Base-by-base conservation (phyloP, 2,329 filamentous ascomycete genomes). In the Monascus ruber region DNA sequence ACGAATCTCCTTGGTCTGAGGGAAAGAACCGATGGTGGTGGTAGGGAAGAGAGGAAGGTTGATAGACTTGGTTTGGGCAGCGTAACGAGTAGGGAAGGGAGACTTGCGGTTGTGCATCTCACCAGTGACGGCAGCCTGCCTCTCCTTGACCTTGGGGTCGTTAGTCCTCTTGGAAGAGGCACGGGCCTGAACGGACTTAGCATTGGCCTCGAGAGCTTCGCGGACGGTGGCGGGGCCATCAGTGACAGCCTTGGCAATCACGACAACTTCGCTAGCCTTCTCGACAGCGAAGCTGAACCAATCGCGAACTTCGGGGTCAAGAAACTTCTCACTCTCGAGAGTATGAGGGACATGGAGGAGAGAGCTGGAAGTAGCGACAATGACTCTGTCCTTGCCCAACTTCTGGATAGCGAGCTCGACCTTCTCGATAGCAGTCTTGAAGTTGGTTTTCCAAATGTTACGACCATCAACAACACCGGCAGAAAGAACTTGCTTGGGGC, bases 381-480 rank as follows among this genome's bases (percentile, higher is more conserved):
- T 85, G 66, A 98, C 89, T 62, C 91, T 85, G 53, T 96, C 88
- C 77, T 94, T 89, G 72, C 91, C 89, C 48, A 98, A 79, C 74
- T 94, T 86, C 74, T 95, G 85, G 58, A 96, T 73, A 49, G 89
- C 91, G 44, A 78, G 73, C 79, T 96, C 86, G 46, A 91, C 83
- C 49, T 73, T 78, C 74, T 91, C 88, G 50, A 98, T 93, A 60
- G 91, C 87, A 58, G 79, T 79, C 79, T 94, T 84, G 73, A 95
- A 83, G 81, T 96, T 94, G 71, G 87, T 95, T 85, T 98, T 98
- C 91, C 91, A 98, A 76, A 98, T 96, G 79, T 98, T 98, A 60
- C 91, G 87, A 59, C 91, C 91, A 58, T 98, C 88, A 52, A 98
- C 91, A 55, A 98, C 84, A 85, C 91, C 91, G 50, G 81, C 83